Conservation (phyloP, 495 filamentous ascomycete genomes). For the Xylaria longipes region DNA sequence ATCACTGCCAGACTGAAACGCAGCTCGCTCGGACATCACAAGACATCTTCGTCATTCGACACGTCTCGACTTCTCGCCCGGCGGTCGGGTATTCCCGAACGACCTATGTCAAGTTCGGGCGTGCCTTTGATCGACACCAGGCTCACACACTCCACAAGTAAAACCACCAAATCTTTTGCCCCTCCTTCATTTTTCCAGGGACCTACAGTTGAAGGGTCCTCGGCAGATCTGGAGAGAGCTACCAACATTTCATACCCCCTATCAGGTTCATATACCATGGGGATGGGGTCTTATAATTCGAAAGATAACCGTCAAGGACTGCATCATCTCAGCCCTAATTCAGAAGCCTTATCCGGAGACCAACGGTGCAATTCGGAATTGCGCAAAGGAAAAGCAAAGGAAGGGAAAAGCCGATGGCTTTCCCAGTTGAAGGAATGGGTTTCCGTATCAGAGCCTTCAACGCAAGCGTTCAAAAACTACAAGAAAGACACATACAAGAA, state of each 20-base stretch:
- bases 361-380: conserved; percentile 9
- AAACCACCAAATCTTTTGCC: not conserved
- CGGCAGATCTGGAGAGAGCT: conserved; percentile 2
- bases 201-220: conserved; percentile 9
- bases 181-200: conserved; percentile 5
- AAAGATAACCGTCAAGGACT: not conserved
- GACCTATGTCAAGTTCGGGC: conserved; percentile 38
- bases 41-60: conserved; percentile 31
- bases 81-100: conserved; percentile 19
- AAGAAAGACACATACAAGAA: conserved; percentile 45
- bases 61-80: conserved; percentile 29
- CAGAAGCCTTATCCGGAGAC: not conserved
- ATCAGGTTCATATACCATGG: conserved; percentile 20
- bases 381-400: conserved; percentile 25
- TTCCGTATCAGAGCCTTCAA: conserved; percentile 48
- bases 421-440: conserved; percentile 51
- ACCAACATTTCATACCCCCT: conserved; percentile 16
- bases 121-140: conserved; percentile 35
- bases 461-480: conserved; percentile 47
- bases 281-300: conserved; percentile 5
- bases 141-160: conserved; percentile 13
- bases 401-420: conserved; percentile 39
- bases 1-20: conserved; percentile 33
- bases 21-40: conserved; percentile 35
- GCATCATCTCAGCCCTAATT: not conserved